Base-by-base conservation (phyloP, 2,329 filamentous ascomycete species). In the Albophoma yamanashiensis region DNA sequence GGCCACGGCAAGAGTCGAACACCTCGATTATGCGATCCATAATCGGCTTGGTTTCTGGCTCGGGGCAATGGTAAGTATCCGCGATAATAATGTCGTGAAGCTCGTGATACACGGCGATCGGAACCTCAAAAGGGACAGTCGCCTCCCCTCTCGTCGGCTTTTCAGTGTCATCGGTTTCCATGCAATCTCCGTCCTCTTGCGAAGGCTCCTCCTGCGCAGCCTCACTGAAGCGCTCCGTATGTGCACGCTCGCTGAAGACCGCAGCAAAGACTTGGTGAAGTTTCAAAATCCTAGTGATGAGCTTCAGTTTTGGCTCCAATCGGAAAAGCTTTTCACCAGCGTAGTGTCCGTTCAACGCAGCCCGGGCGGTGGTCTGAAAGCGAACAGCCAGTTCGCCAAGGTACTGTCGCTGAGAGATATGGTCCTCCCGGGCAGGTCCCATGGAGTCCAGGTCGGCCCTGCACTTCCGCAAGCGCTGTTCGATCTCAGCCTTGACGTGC, bases 231-330 rank as follows among this genome's bases (percentile, higher is more conserved):
- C 50, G 9, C 8, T 56, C 57, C 7, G 45, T 57, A 47, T 74
- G 68, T 0, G 64, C 71, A 6, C 53, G 65, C 0, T 65, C 39
- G 1, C 64, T 63, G 11, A 79, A 67, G 0, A 63, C 36, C 0
- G 63, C 27, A 2, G 69, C 65, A 36, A 79, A 79, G 0, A 15
- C 59, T 11, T 77, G 73, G 11, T 75, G 76, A 15, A 76, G 64
- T 27, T 71, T 65, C 0, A 74, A 64, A 11, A 79, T 70, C 0
- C 63, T 63, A 0, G 77, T 78, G 38, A 77, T 72, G 1, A 79
- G 70, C 40, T 69, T 70, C 2, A 77, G 55, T 0, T 69, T 60
- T 0, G 63, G 61, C 0, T 68, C 34, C 0, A 65, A 45, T 0
- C 66, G 61, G 45, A 78, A 78, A 0, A 73, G 63, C 0, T 59